These are phyloP conservation scores for Hibiscus trionum DNA, from an alignment of 345 rosid species.

Conservation along the genomic window DNA sequence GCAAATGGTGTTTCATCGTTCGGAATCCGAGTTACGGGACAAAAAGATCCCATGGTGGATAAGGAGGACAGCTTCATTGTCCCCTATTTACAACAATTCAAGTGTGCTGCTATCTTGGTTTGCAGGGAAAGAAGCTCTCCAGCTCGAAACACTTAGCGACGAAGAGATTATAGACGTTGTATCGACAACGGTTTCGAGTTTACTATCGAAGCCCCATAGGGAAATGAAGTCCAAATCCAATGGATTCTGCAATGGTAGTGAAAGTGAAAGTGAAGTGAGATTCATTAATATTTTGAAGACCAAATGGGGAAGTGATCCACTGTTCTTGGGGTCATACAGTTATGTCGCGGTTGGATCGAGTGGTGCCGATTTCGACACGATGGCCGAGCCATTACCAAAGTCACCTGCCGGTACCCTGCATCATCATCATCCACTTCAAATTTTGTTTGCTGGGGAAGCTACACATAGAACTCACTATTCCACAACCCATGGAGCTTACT, in stretches of 20 bases:
- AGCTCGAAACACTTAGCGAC: constrained; percentile 72
- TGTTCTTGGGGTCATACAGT: constrained; percentile 87
- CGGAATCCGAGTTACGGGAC: constrained; percentile 46
- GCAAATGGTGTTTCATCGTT: constrained; percentile 63
- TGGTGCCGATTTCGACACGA: constrained; percentile 69
- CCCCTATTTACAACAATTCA: constrained; percentile 66
- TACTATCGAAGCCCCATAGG: constrained; percentile 22
- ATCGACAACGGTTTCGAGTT: constrained; percentile 49
- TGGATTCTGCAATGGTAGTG: constrained; percentile 34
- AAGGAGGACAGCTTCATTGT: constrained; percentile 67
- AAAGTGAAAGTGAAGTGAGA: constrained; percentile 22
- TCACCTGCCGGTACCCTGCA: not conserved
- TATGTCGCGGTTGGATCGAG: constrained; percentile 82
- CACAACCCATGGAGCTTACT: constrained; percentile 93
- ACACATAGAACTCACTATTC: constrained; percentile 96
- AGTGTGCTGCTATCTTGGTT: constrained; percentile 79
- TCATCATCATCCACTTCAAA: constrained; percentile 36
- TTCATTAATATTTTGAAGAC: constrained; percentile 59
- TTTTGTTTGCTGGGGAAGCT: constrained; percentile 96
- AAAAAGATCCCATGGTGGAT: constrained; percentile 87
- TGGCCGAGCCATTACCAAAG: constrained; percentile 86
- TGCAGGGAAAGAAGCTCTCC: constrained; percentile 89
- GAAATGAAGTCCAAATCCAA: not conserved
- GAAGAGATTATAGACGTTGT: constrained; percentile 64
- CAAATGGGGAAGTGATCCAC: constrained; percentile 87